Base-by-base conservation (phyloP, 805 yeast genomes). In the Candida bentonensis region DNA sequence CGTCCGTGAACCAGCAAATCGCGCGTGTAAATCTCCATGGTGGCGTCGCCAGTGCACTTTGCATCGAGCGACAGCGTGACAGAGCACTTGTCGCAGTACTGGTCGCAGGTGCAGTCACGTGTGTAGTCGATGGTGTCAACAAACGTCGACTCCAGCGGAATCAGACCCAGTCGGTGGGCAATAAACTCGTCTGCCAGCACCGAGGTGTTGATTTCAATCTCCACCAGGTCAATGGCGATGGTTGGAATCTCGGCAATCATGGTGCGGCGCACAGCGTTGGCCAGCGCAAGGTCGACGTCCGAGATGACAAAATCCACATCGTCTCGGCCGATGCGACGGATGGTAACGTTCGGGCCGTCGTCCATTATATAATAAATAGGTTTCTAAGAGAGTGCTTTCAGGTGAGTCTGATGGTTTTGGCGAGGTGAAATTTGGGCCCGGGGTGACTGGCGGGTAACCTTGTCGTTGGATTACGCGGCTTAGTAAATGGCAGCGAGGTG, bases 241-340 rank as follows among this genome's bases (percentile, higher is more conserved):
- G 98, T 92, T 26, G 98, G 98, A 46, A 92, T 92, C 63, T 92
- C 99, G 1, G 96, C 88, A 49, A 92, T 69, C 85, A 92, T 88
- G 34, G 82, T 78, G 61, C 99, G 73, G 54, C 99, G 74, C 30
- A 92, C 53, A 15, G 97, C 83, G 70, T 92, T 92, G 17, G 97
- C 97, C 57, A 89, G 67, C 53, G 96, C 76, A 47, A 92, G 64
- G 59, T 89, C 96, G 26, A 87, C 88, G 57, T 87, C 86, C 40
- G 84, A 74, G 46, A 92, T 64, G 30, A 89, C 85, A 57, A 92
- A 82, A 62, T 92, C 95, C 49, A 92, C 96, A 57, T 78, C 82
- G 58, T 89, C 96, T 51, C 72, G 71, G 41, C 82, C 87, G 17
- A 89, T 78, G 57, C 79, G 79, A 63, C 96, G 78, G 60, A 92